Conservation (phyloP, 768 basidiomycete species). For the Auriculariales sp. region DNA sequence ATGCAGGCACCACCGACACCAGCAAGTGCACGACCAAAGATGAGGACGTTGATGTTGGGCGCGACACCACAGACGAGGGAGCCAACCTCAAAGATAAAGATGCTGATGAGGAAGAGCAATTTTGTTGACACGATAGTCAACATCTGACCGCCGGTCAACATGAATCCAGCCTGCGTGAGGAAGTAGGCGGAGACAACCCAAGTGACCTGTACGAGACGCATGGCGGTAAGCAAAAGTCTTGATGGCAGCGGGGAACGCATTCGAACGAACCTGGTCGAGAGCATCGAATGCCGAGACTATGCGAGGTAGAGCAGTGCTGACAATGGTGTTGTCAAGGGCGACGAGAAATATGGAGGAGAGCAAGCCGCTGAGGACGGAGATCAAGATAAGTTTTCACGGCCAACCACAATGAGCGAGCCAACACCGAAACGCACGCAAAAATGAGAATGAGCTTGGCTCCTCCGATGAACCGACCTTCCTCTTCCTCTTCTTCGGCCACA, state of each 20-base stretch:
- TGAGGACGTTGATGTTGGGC: constrained; percentile 15
- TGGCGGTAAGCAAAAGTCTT: too few species aligned
- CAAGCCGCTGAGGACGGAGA: not conserved
- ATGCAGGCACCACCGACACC: constrained; percentile 25
- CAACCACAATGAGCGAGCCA: not conserved
- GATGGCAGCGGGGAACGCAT: too few species aligned
- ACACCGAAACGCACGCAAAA: not conserved
- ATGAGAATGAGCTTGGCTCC: not conserved
- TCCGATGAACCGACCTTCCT: not conserved
- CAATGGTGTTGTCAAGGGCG: constrained; percentile 25
- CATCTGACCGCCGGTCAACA: constrained; percentile 18
- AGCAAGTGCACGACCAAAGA: constrained; percentile 29
- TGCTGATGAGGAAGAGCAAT: constrained; percentile 12
- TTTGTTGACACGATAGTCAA: constrained; percentile 18
- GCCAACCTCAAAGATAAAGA: constrained; percentile 25
- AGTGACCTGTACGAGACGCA: constrained; percentile 13
- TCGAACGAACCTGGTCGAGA: too few species aligned
- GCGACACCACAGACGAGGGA: constrained; percentile 14
- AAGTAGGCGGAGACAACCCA: constrained; percentile 15
- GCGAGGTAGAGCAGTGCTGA: constrained; percentile 16
- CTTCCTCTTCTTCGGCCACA: not conserved
- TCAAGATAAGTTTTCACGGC: not conserved
- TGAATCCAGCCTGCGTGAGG: constrained; percentile 15
- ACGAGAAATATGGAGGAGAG: constrained; percentile 13
- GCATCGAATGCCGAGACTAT: constrained; percentile 18